Evolutionary conservation across 2,329 filamentous ascomycete species (phyloP).

Genomic region (Phoma sp.): DNA sequence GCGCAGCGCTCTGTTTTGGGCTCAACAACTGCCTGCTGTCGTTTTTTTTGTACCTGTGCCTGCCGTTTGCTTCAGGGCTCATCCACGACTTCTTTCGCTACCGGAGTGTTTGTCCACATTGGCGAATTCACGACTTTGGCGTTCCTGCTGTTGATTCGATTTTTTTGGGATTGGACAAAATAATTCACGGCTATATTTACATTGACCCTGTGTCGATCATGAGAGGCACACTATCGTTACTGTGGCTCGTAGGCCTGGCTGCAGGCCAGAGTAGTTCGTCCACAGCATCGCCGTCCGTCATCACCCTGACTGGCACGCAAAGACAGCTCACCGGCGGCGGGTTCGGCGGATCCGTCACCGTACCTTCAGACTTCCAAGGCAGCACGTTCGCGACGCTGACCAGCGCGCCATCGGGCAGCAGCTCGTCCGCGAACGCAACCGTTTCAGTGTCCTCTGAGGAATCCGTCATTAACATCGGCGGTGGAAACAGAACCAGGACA

Average conservation of each 20-base stretch:
- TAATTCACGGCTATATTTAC: conserved; percentile 16
- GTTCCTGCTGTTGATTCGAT: conserved; percentile 4
- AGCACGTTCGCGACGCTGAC: conserved; percentile 35
- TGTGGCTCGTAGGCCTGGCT: conserved; percentile 36
- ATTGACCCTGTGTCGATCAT: conserved; percentile 23
- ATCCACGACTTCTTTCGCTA: conserved; percentile 5
- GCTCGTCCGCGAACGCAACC: conserved; percentile 32
- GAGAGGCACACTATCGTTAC: conserved; percentile 28
- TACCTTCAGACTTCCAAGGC: conserved; percentile 39
- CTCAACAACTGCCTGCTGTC: conserved; percentile 15
- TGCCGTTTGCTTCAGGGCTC: conserved; percentile 1
- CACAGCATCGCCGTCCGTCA: conserved; percentile 30
- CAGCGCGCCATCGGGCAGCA: conserved; percentile 24
- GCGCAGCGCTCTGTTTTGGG: conserved; percentile 9
- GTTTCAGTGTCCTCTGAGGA: conserved; percentile 25
- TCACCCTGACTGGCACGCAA: conserved; percentile 34
- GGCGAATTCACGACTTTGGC: conserved; percentile 6
- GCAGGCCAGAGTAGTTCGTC: conserved; percentile 35
- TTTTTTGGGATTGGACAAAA: conserved; percentile 1
- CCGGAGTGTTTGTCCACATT: not conserved
- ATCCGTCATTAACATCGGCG: conserved; percentile 38
- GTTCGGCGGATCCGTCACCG: conserved; percentile 33
- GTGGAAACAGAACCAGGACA: conserved; percentile 37
- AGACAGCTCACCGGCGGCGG: conserved; percentile 26
- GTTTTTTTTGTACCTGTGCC: conserved; percentile 3